Evolutionary conservation across 441 rosid genomes (phyloP).

Genomic region (Codiaeum variegatum): DNA sequence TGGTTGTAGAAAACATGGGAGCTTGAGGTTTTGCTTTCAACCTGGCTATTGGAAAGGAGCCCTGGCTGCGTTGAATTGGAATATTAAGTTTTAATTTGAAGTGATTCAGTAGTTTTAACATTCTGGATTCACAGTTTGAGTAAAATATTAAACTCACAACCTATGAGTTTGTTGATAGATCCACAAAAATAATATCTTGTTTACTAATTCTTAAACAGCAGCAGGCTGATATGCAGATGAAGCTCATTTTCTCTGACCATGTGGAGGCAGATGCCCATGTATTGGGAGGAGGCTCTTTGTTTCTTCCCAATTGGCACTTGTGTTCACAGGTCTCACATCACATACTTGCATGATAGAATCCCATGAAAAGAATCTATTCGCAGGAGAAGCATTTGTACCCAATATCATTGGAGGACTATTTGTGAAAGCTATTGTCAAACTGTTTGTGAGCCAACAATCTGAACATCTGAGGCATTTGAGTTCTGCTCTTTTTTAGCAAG

Average conservation of each 20-base stretch:
- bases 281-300: not conserved
- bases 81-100: not conserved
- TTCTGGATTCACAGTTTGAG: not conserved
- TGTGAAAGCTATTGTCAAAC: not conserved
- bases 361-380: not conserved
- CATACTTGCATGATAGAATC: not conserved
- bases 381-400: constrained; percentile 4
- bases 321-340: not conserved
- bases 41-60: not conserved
- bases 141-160: not conserved
- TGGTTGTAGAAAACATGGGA: not conserved
- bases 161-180: not conserved
- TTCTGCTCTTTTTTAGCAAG: not conserved
- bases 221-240: not conserved
- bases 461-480: not conserved
- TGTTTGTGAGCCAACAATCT: not conserved
- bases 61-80: not conserved
- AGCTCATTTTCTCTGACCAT: not conserved
- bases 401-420: not conserved
- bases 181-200: not conserved
- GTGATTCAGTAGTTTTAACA: not conserved
- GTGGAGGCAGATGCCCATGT: not conserved
- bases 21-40: not conserved
- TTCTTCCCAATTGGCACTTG: not conserved
- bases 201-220: not conserved